These are phyloP conservation scores for Anthracocystis panici-leucophaei DNA, from an alignment of 1,284 basidiomycete genomes.

Conservation along the genomic window DNA sequence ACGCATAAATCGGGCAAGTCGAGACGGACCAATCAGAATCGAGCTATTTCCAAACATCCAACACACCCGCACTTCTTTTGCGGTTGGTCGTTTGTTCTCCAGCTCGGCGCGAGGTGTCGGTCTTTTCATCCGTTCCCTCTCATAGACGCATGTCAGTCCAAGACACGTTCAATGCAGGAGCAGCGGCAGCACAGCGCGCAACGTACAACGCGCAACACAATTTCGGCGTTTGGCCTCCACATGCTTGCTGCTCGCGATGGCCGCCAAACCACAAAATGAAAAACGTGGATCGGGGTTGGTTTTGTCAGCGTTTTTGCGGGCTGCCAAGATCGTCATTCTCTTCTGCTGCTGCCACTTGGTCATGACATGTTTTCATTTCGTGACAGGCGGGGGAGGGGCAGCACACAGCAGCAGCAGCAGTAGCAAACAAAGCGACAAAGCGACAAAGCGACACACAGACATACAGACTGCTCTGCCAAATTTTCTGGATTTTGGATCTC, in stretches of 20 bases:
- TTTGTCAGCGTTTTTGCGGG: slow-evolving; percentile 26
- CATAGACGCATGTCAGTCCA: background rate
- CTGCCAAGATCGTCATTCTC: background rate
- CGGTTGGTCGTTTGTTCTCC: background rate
- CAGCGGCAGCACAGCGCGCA: background rate
- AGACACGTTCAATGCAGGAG: background rate
- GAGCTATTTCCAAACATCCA: slow-evolving; percentile 40
- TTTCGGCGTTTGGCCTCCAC: slow-evolving; percentile 11
- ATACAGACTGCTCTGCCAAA: background rate
- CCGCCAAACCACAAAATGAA: background rate
- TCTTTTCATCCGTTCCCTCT: background rate
- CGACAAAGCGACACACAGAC: no score
- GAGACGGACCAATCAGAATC: slow-evolving; percentile 35
- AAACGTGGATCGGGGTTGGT: background rate
- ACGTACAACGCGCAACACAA: background rate
- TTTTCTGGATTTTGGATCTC: slow-evolving; percentile 31
- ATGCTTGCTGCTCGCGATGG: slow-evolving; percentile 15
- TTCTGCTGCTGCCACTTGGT: background rate
- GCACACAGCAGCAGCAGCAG: slow-evolving; percentile 7
- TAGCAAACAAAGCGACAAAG: background rate
- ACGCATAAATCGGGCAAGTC: slow-evolving; percentile 5
- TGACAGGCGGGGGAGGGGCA: background rate
- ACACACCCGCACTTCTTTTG: background rate
- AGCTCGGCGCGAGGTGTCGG: background rate
- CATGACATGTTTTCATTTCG: slow-evolving; percentile 6